Percentiles rank a stretch among this genome's conserved stretches.
phyloP scores from a whole-genome alignment of 2,329 filamentous ascomycete genomes.

The Epichloe sibirici region DNA sequence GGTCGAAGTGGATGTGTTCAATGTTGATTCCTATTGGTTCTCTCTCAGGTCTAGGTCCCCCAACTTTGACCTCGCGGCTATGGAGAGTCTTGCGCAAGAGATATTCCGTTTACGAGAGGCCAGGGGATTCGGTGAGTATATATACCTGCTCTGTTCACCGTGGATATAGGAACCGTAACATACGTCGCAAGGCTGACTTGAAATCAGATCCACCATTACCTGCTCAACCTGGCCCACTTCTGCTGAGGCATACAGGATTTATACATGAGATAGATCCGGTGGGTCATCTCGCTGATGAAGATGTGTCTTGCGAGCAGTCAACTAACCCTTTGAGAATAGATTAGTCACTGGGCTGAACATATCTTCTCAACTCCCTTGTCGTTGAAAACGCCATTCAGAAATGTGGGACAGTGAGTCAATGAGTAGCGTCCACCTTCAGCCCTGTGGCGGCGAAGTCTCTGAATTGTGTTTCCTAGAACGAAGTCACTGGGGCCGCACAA shows the following conservation, averaged over 20 bases:
- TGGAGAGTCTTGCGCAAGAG: conserved; percentile 36
- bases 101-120: conserved; percentile 40
- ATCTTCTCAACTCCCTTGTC: conserved; percentile 45
- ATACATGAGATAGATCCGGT: conserved; percentile 11
- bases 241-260: conserved; percentile 20
- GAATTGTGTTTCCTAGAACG: conserved; percentile 22
- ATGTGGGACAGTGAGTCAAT: conserved; percentile 25
- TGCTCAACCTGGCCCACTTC: conserved; percentile 20
- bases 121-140: conserved; percentile 37
- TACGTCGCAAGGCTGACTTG: background rate
- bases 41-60: conserved; percentile 20
- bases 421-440: conserved; percentile 5
- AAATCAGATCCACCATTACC: conserved; percentile 17
- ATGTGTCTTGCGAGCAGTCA: background rate
- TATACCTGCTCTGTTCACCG: background rate
- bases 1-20: background rate
- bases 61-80: conserved; percentile 41
- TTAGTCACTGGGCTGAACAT: conserved; percentile 46
- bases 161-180: no score
- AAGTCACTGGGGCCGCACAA: conserved; percentile 33
- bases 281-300: conserved; percentile 4
- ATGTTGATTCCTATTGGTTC: conserved; percentile 9
- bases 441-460: no score
- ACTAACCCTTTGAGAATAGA: conserved; percentile 19
- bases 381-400: conserved; percentile 32